phyloP scores from a whole-genome alignment of 345 rosid genomes.

The Litchi chinensis region DNA sequence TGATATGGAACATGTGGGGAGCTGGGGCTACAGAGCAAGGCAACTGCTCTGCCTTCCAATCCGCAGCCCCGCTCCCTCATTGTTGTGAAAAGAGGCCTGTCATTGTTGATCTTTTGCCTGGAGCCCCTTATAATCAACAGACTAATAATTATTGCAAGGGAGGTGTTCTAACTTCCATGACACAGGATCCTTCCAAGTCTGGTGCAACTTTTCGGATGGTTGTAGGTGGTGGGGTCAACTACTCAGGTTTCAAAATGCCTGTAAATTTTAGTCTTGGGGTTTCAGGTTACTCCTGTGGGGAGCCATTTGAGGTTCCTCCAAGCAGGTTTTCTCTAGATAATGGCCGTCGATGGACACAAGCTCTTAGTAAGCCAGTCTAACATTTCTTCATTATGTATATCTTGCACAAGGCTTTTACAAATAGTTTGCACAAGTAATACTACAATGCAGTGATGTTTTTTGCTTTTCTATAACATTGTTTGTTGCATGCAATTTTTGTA shows the following conservation, averaged over 20 bases:
- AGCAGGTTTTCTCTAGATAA: constrained; percentile 44
- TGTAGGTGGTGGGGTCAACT: constrained; percentile 29
- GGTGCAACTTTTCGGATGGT: constrained; percentile 54
- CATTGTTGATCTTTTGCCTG: constrained; percentile 77
- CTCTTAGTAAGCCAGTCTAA: constrained; percentile 46
- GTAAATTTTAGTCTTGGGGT: constrained; percentile 60
- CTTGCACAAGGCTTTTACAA: too few relatives aligned
- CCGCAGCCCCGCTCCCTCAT: constrained; percentile 50
- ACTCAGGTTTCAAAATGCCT: constrained; percentile 44
- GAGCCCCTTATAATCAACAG: constrained; percentile 55
- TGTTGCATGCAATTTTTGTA: constrained; percentile 21
- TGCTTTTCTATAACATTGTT: neutral
- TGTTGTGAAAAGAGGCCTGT: constrained; percentile 64
- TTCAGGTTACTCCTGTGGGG: constrained; percentile 69
- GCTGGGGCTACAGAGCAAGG: constrained; percentile 92
- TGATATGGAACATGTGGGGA: constrained; percentile 73
- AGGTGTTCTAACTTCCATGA: constrained; percentile 64
- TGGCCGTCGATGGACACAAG: constrained; percentile 84
- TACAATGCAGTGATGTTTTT: too few relatives aligned
- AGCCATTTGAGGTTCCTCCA: constrained; percentile 40
- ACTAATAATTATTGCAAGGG: constrained; percentile 74
- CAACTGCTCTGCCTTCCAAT: constrained; percentile 59
- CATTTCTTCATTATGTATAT: too few relatives aligned
- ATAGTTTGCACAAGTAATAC: too few relatives aligned
- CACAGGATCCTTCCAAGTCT: constrained; percentile 51